phyloP scores from a whole-genome alignment of 768 basidiomycete genomes.

The Strobilomyces echinocephalus region DNA sequence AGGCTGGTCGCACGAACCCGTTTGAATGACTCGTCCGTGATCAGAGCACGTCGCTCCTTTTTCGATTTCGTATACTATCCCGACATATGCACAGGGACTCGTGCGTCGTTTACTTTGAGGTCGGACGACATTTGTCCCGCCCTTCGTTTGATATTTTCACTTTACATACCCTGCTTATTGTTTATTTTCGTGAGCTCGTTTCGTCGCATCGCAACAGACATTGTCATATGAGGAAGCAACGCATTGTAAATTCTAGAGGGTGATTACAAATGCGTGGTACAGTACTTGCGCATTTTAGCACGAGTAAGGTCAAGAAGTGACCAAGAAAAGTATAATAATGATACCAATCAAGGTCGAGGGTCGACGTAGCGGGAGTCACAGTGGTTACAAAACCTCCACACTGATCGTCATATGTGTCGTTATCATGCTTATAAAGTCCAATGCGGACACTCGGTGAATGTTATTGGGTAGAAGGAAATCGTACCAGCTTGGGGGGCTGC shows the following conservation, averaged over 20 bases:
- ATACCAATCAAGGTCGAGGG: neutral
- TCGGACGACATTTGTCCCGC: neutral
- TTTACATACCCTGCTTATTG: constrained; percentile 21
- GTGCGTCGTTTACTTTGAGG: constrained; percentile 6
- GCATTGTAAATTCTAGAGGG: constrained; percentile 15
- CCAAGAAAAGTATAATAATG: neutral
- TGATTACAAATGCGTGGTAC: neutral
- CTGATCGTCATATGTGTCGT: neutral
- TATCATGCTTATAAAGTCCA: neutral
- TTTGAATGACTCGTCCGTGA: constrained; percentile 33
- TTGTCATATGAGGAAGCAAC: constrained; percentile 10
- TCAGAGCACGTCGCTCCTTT: neutral
- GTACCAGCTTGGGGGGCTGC: constrained; percentile 22
- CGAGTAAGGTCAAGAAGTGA: neutral
- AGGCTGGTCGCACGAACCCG: constrained; percentile 76
- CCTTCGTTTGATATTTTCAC: constrained; percentile 8
- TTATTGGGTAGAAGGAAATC: constrained; percentile 36
- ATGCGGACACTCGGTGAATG: constrained; percentile 17
- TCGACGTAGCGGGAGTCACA: neutral
- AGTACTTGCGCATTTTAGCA: neutral
- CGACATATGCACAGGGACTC: constrained; percentile 7
- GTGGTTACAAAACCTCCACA: neutral
- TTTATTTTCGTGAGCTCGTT: constrained; percentile 14
- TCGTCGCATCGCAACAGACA: constrained; percentile 8
- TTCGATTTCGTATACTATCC: constrained; percentile 8